These are phyloP conservation scores for Mortierella sp. DNA, from an alignment of 371 early-diverging fungal genomes.

Conservation along the genomic window DNA sequence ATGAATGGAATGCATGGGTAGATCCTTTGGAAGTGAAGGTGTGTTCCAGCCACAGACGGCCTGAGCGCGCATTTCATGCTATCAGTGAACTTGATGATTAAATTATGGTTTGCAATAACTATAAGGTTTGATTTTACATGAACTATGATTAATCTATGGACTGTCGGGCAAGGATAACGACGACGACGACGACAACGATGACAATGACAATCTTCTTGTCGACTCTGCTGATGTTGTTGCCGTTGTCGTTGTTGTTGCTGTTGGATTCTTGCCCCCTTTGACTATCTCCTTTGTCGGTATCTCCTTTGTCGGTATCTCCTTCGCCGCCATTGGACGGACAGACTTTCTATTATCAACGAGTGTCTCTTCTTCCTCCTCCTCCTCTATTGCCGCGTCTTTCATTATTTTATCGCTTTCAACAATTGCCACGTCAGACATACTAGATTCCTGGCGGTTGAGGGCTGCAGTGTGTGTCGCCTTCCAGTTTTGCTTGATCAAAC, in stretches of 20 bases:
- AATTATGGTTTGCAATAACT: no score
- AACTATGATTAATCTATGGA: conserved; percentile 3
- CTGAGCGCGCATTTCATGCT: no score
- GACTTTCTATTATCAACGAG: conserved; percentile 3
- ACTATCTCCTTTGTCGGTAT: no score
- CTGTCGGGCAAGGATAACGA: conserved; percentile 6
- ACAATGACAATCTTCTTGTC: conserved; percentile 4
- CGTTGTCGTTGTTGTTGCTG: not conserved
- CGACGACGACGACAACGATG: conserved; percentile 5
- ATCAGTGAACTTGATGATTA: no score
- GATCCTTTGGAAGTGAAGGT: no score
- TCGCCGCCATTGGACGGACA: not conserved
- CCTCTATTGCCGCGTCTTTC: not conserved
- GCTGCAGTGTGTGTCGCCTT: conserved; percentile 28
- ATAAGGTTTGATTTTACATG: no score
- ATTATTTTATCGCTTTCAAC: not conserved
- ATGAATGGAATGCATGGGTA: no score
- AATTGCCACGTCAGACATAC: not conserved
- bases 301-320: no score
- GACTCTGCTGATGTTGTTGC: not conserved
- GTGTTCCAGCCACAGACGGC: no score
- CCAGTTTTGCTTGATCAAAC: conserved; percentile 43
- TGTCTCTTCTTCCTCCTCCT: not conserved
- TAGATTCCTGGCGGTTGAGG: not conserved
- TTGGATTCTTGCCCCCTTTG: not conserved